phyloP scores from a whole-genome alignment of 306 rosid species.

The Alnus glutinosa region DNA sequence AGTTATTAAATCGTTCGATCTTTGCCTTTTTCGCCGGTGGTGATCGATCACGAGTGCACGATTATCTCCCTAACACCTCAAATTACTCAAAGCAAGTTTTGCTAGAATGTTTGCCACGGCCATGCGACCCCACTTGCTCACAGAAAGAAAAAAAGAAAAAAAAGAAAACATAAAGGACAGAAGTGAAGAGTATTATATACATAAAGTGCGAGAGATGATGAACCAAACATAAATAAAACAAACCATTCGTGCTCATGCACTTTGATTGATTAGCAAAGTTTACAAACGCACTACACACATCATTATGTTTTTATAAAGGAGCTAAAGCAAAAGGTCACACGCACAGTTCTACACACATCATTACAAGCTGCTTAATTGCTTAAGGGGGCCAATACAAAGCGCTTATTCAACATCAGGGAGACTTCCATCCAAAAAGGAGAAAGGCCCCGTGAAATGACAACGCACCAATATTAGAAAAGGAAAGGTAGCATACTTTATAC shows the following conservation, averaged over 20 bases:
- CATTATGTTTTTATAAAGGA: not conserved
- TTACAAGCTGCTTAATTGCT: not conserved
- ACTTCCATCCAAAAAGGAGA: not conserved
- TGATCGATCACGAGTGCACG: no score
- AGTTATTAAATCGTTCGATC: no score
- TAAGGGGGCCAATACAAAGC: not conserved
- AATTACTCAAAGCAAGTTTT: no score
- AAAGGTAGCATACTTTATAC: no score
- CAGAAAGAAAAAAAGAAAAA: no score
- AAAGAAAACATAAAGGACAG: not conserved
- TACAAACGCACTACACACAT: not conserved
- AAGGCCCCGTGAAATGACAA: not conserved
- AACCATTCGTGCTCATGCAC: not conserved
- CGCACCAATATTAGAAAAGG: not conserved
- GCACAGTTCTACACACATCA: no score
- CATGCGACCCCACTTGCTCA: no score
- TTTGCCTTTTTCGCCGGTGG: no score
- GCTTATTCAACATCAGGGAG: not conserved
- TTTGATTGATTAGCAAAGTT: not conserved
- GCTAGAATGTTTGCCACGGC: no score
- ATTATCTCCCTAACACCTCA: no score
- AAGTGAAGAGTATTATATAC: not conserved
- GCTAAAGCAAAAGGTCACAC: not conserved
- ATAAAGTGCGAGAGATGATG: not conserved
- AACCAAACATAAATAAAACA: not conserved